Conservation (phyloP, 2,329 filamentous ascomycete species). For the Leptosphaerulina australis region DNA sequence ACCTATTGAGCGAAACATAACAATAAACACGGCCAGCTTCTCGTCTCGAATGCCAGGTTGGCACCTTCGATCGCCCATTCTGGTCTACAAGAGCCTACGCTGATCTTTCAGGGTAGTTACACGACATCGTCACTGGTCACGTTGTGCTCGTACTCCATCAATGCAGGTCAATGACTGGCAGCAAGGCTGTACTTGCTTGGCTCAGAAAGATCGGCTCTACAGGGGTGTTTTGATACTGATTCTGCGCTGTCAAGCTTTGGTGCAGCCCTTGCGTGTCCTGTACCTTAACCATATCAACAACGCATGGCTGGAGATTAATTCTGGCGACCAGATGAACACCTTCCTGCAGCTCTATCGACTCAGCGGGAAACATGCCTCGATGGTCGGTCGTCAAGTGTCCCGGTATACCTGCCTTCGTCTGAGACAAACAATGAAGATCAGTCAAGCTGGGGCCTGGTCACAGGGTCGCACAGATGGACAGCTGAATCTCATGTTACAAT, state of each 20-base stretch:
- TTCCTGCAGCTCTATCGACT: neutral
- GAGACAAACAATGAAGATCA: constrained; percentile 24
- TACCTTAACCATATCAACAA: neutral
- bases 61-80: neutral
- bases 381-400: neutral
- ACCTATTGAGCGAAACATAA: constrained; percentile 6
- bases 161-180: constrained; percentile 1
- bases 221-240: neutral
- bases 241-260: neutral
- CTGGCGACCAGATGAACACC: neutral
- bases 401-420: constrained; percentile 15
- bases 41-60: neutral
- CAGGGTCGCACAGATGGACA: constrained; percentile 33
- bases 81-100: constrained; percentile 7
- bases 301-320: neutral
- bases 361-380: neutral
- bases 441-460: constrained; percentile 22
- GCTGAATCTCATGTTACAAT: constrained; percentile 18
- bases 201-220: neutral
- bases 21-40: neutral
- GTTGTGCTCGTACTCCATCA: constrained; percentile 7
- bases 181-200: constrained; percentile 10
- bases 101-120: constrained; percentile 13
- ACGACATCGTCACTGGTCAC: constrained; percentile 18
- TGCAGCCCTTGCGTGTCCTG: neutral